phyloP scores from a whole-genome alignment of 176 grass and related monocot species.

The Carex kokanica region DNA sequence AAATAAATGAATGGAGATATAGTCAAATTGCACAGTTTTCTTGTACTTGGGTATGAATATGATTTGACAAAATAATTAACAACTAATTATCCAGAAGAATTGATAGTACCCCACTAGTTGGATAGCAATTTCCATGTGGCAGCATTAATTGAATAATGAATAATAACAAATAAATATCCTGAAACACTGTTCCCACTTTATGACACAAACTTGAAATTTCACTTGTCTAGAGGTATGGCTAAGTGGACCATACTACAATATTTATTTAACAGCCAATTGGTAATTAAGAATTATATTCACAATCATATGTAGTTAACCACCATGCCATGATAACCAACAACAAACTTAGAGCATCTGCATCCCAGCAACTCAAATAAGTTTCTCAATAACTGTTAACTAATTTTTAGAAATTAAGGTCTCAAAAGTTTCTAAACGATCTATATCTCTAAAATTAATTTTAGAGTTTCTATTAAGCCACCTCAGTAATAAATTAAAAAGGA shows the following conservation, averaged over 20 bases:
- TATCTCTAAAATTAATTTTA: too few species aligned
- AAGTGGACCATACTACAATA: neutral
- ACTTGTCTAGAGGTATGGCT: neutral
- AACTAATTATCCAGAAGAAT: neutral
- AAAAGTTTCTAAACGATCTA: too few species aligned
- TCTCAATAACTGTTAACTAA: too few species aligned
- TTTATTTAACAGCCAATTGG: neutral
- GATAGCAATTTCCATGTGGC: conserved; percentile 2
- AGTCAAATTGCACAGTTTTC: neutral
- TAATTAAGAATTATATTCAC: neutral
- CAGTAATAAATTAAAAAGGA: too few species aligned
- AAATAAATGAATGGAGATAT: neutral
- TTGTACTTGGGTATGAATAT: neutral
- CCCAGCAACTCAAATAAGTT: too few species aligned
- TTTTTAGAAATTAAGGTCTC: too few species aligned
- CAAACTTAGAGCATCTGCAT: too few species aligned
- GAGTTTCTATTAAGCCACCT: too few species aligned
- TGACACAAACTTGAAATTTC: too few species aligned
- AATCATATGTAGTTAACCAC: neutral
- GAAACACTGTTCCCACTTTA: too few species aligned
- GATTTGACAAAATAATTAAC: too few species aligned
- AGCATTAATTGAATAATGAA: neutral
- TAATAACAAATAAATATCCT: neutral
- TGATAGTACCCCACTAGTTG: neutral
- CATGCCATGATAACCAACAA: neutral